phyloP scores from a whole-genome alignment of 2,329 filamentous ascomycete species.

The Chaetomium sp. region DNA sequence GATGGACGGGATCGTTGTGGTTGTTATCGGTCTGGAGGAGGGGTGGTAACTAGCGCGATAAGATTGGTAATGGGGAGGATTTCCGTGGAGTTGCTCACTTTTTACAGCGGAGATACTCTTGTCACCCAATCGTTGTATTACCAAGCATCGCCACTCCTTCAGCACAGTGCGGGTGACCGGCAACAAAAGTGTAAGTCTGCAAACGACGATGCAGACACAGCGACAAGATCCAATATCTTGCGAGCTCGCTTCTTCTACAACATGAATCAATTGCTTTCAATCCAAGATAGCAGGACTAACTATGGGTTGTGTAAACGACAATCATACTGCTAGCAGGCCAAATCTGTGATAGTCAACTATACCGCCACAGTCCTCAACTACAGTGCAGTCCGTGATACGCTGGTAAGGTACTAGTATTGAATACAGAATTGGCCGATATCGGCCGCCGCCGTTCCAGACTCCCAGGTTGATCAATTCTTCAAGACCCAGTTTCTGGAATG shows the following conservation, averaged over 20 bases:
- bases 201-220: neutral
- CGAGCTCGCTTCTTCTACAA: neutral
- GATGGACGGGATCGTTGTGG: neutral
- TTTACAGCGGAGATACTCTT: constrained; percentile 21
- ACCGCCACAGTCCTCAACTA: neutral
- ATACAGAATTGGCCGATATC: neutral
- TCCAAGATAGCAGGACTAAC: neutral
- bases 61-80: constrained; percentile 28
- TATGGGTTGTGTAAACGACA: neutral
- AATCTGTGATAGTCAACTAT: neutral
- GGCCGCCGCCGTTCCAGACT: neutral
- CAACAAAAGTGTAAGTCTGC: neutral
- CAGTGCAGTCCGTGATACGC: neutral
- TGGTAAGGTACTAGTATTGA: too few species aligned
- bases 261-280: neutral
- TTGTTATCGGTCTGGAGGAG: neutral
- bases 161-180: constrained; percentile 14
- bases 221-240: neutral
- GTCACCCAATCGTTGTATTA: constrained; percentile 22
- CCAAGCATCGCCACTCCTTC: constrained; percentile 28
- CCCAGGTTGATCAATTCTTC: neutral
- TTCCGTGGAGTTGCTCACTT: constrained; percentile 30
- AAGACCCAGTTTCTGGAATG: neutral
- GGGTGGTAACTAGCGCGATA: constrained; percentile 12
- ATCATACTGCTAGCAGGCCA: neutral